Base-by-base conservation (phyloP, 352 stramenopile genomes). In the Globisporangium okanoganense region DNA sequence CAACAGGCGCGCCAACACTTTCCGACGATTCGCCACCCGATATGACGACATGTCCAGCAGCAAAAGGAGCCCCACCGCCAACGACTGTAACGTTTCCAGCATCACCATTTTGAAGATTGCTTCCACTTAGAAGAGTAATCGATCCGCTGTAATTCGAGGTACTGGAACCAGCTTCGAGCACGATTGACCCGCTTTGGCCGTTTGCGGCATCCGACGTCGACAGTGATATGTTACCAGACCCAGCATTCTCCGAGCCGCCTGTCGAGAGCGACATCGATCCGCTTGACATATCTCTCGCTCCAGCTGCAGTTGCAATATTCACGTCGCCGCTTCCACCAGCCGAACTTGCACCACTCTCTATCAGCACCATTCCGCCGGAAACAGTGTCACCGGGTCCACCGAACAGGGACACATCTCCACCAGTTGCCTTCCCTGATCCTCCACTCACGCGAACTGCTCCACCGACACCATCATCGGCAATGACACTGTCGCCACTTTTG, bases 141-240 rank as follows among this genome's bases (percentile, higher is more conserved):
- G 53, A 64, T 13, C 61, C 64, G 12, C 64, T 60, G 5, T 43
- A 7, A 50, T 53, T 35, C 18, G 47, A 59, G 4, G 38, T 61
- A 29, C 70, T 72, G 0, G 49, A 20, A 2, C 70, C 70, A 5
- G 56, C 41, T 14, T 22, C 56, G 2, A 75, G 36, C 10, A 45
- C 25, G 33, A 78, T 67, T 12, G 67, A 62, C 14, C 70, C 70
- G 36, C 67, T 69, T 50, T 36, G 65, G 3, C 67, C 71, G 48
- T 56, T 62, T 20, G 51, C 9, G 13, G 65, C 62, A 29, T 61
- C 47, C 27, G 57, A 69, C 43, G 61, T 73, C 24, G 12, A 58
- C 2, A 78, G 25, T 4, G 20, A 55, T 31, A 67, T 31, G 29
- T 59, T 40, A 3, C 71, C 71, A 48, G 65, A 69, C 29, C 65